Evolutionary conservation across 495 filamentous ascomycete genomes (phyloP), one percentile per base, ranked within the genome.

Genomic region (Jackrogersella minutella): DNA sequence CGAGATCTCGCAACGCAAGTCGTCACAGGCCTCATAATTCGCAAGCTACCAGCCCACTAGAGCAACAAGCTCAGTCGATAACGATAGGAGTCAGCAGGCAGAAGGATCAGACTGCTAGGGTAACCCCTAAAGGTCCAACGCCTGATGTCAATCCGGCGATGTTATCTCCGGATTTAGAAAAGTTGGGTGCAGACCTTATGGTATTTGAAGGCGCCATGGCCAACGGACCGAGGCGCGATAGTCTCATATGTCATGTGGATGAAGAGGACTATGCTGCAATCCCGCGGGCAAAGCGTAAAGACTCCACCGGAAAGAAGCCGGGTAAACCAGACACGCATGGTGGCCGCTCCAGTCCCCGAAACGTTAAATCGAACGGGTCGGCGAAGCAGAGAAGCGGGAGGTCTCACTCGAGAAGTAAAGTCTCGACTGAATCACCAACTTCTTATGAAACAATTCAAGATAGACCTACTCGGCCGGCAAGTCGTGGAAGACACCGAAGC

Each of bases 131-230:
- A 21, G 33, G 28, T 16, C 16, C 55, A n/a, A 37, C 53, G 0
- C 61, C 53, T 57, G 53, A 37, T 6, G 13, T 51, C 16, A 6
- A 8, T 34, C 31, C 50, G 0, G 31, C 26, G 13, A 24, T 22
- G 16, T 10, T 56, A 13, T 50, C 56, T 30, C 66, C 66, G 9
- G 55, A 69, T 41, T 33, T 69, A 26, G 66, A 69, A 46, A 69
- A 47, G 55, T 33, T 69, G 11, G 66, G 56, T 14, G 61, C 66
- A 34, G 66, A 69, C n/a, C 61, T 69, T 1, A 64, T 69, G 59
- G 55, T 69, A 31, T 69, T 69, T 24, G 40, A 69, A 53, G 56
- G 60, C 17, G 66, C 55, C 7, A 9, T 51, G 14, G 56, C 61
- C 16, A 62, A 36, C 46, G 53, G 66, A 6, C 34, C 43, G 17